Evolutionary conservation across 495 filamentous ascomycete species (phyloP), one percentile per base, ranked within the genome.

Genomic region (Penicillium simplicissimum): DNA sequence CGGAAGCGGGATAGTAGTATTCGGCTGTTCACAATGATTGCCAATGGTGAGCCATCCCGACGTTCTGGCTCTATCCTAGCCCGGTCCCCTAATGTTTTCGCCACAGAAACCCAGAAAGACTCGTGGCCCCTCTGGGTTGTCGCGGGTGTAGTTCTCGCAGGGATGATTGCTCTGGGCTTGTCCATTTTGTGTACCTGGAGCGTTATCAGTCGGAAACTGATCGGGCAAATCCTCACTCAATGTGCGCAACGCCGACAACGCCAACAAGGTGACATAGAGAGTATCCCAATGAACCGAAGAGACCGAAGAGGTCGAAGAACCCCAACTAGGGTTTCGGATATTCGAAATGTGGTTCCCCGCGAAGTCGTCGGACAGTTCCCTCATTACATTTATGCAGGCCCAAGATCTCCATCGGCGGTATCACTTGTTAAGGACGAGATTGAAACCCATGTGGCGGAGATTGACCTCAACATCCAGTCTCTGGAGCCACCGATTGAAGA

Each of bases 111-210:
- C 7, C 21, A 48, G 14, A 28, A 45, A 37, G 17, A 19, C 19
- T 66, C 58, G 49, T 52, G 90, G 10, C 88, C 88, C 33, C 79
- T 96, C 1, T 98, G 93, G 93, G 82, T 90, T 1, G 94, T 96
- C 64, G 76, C 93, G 43, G 78, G 96, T 28, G 87, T 93, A 52
- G 88, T 96, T 42, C 65, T 93, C n/a, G 92, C 81, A 8, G 85
- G 92, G 0, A 80, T 97, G 11, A 62, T 94, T 0, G 68, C 81
- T 33, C 76, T 95, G 45, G 82, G 91, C 31, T 79, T 82, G 7
- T 55, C 82, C 1, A 90, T 88, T 4, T 90, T 88, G 28, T 31
- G 28, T 31, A 31, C 28, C 28, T 31, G 28, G 28, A 31, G 28
- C 28, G 28, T 4, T 3, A 31, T 31, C 28, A 31, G 28, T 31